Base-by-base conservation (phyloP, 345 rosid species). In the Rhodamnia rubescens region DNA sequence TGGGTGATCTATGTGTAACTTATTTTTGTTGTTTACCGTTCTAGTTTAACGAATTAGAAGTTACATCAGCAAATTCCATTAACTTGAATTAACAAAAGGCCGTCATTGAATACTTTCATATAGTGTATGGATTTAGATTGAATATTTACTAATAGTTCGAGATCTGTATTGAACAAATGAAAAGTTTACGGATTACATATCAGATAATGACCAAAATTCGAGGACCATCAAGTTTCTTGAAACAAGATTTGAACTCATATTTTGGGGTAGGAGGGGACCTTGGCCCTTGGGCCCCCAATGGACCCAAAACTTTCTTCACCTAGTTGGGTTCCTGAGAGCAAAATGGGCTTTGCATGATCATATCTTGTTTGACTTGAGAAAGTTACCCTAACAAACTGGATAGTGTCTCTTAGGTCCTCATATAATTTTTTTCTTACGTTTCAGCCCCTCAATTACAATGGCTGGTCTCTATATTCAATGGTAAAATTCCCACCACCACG, bases 251-350 rank as follows among this genome's bases (percentile, higher is more conserved):
- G 36, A 53, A 18, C 55, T 53, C 55, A 18, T 53, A 53, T 15
- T 18, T 6, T 16, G 3, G 53, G 12, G 4, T 50, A 10, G 12
- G 52, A 50, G 52, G 52, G 53, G 53, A 20, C 53, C 53, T 11
- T n/a, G n/a, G n/a, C n/a, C n/a, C n/a, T n/a, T n/a, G n/a, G n/a
- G n/a, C n/a, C n/a, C n/a, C n/a, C n/a, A n/a, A 57, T 47, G 53
- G 6, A 36, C 36, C 32, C 36, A 58, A n/a, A 59, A 0, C 36
- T 59, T 59, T 12, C 69, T n/a, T 59, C 0, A 0, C 1, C 9
- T 59, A 13, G 69, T n/a, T n/a, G 69, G 69, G 36, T n/a, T n/a
- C 8, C 1, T n/a, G 18, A 59, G n/a, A 59, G 69, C 69, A 2
- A 59, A 13, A 13, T n/a, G 2, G 69, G 2, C 36, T 59, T 59